Evolutionary conservation across 2,329 filamentous ascomycete genomes (phyloP).

Genomic region (Ophiognomonia clavigignenti-juglandacearum): DNA sequence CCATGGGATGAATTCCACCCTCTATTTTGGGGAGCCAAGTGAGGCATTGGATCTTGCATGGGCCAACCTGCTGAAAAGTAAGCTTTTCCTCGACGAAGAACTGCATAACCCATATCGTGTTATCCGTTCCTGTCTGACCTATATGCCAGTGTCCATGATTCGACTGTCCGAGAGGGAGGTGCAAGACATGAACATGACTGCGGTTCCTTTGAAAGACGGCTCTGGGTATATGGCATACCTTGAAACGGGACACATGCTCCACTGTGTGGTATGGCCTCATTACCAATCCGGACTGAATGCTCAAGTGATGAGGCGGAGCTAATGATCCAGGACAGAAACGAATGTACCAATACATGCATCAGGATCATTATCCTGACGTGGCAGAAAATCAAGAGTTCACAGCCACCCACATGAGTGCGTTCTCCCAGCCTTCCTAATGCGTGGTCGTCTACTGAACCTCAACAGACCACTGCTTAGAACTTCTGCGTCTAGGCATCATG

Average conservation of each 20-base stretch:
- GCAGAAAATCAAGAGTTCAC: neutral
- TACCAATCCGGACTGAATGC: neutral
- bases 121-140: too few species aligned
- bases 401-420: neutral
- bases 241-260: neutral
- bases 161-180: neutral
- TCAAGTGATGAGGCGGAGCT: neutral
- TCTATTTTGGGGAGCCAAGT: neutral
- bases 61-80: neutral
- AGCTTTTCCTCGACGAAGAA: too few species aligned
- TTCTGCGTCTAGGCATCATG: neutral
- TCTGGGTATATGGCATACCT: neutral
- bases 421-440: neutral
- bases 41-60: neutral
- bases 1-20: neutral
- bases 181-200: neutral
- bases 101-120: neutral
- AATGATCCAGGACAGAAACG: neutral
- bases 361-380: neutral
- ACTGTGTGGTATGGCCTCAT: neutral
- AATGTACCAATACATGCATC: neutral
- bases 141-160: neutral
- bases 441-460: neutral
- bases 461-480: neutral
- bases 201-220: neutral